Percentiles rank a stretch among this genome's conserved stretches.
These are phyloP conservation scores for Starmerella cellae DNA, from an alignment of 805 yeast genomes.

Conservation along the genomic window DNA sequence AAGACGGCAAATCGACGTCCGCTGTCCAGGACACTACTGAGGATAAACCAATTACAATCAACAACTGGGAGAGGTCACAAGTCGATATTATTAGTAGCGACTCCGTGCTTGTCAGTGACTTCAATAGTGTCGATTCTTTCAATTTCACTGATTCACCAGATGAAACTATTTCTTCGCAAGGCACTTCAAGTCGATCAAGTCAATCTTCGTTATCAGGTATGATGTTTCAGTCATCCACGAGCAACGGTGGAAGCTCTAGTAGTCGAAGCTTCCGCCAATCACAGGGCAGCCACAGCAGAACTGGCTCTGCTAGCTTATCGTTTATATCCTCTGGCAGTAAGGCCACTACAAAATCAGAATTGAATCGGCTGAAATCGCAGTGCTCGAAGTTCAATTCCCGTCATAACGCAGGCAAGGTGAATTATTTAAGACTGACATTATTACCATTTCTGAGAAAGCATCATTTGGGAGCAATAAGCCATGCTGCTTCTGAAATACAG, in stretches of 20 bases:
- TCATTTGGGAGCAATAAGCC: conserved; percentile 5
- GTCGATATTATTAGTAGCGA: background rate
- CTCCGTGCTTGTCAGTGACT: conserved; percentile 1
- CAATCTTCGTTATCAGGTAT: conserved; percentile 11
- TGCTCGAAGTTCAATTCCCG: conserved; percentile 11
- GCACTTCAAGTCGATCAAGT: conserved; percentile 8
- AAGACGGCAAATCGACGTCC: background rate
- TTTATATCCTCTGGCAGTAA: background rate
- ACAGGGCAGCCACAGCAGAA: background rate
- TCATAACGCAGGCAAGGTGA: conserved; percentile 22
- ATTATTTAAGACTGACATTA: conserved; percentile 32
- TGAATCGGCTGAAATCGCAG: conserved; percentile 10
- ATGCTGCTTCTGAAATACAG: conserved; percentile 13
- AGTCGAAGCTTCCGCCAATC: background rate
- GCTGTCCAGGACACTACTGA: background rate
- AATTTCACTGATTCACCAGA: conserved; percentile 11
- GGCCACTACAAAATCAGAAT: background rate
- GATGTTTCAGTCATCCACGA: background rate
- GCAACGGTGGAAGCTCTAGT: background rate
- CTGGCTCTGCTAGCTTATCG: background rate
- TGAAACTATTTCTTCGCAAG: conserved; percentile 1
- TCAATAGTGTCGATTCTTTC: conserved; percentile 11
- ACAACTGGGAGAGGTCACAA: background rate
- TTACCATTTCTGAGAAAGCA: conserved; percentile 29
- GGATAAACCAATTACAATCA: no score